phyloP scores from a whole-genome alignment of 2,329 filamentous ascomycete genomes.

The Thelonectria rubi region DNA sequence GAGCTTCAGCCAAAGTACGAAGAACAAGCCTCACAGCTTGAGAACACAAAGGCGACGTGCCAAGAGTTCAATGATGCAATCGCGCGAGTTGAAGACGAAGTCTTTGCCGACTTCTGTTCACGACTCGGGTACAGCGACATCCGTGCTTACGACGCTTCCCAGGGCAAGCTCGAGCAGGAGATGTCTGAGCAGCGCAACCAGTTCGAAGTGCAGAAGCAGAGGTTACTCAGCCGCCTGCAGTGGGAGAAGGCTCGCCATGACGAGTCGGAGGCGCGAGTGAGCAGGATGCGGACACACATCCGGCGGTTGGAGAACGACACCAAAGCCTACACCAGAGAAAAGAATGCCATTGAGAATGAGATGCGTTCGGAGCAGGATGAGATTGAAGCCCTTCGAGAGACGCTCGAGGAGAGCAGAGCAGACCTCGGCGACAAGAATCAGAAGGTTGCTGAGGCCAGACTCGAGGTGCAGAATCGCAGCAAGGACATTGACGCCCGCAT shows the following conservation, averaged over 20 bases:
- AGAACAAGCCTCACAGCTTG: conserved; percentile 74
- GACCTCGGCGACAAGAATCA: conserved; percentile 75
- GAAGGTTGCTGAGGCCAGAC: conserved; percentile 79
- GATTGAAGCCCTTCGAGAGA: conserved; percentile 77
- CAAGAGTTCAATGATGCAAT: conserved; percentile 70
- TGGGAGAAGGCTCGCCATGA: conserved; percentile 64
- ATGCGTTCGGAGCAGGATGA: conserved; percentile 79
- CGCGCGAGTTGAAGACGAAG: conserved; percentile 83
- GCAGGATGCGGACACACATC: conserved; percentile 71
- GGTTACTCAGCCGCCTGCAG: conserved; percentile 69
- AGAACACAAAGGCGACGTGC: conserved; percentile 62
- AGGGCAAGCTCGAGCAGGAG: conserved; percentile 91
- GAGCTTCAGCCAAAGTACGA: conserved; percentile 82
- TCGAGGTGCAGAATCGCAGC: conserved; percentile 83
- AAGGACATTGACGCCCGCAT: conserved; percentile 80
- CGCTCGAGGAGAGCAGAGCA: conserved; percentile 73
- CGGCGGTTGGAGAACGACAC: conserved; percentile 75
- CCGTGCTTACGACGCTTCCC: conserved; percentile 90
- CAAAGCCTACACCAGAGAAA: conserved; percentile 74
- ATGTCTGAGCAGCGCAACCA: conserved; percentile 85
- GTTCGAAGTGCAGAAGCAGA: conserved; percentile 85
- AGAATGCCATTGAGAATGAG: conserved; percentile 76
- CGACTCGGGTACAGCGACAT: conserved; percentile 89
- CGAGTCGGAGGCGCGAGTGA: conserved; percentile 74
- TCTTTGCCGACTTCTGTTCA: conserved; percentile 87